Base-by-base conservation (phyloP, 495 filamentous ascomycete genomes). In the Margaritispora aquatica region DNA sequence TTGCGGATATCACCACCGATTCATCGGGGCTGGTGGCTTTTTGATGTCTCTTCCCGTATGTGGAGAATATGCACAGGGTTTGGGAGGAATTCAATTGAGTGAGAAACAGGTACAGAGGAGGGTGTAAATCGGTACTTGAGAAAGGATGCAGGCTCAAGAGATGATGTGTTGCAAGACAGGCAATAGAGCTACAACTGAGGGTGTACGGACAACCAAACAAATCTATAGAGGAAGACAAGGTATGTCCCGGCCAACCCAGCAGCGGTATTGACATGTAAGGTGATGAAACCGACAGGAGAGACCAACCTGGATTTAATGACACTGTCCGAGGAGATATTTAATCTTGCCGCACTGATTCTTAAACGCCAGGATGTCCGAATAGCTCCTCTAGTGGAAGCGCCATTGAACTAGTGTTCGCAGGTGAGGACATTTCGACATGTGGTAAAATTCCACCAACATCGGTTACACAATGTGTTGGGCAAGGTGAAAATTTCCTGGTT, bases 1-100 rank as follows among this genome's bases (percentile, higher is more conserved):
- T 22, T 48, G 24, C 54, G 54, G 23, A 23, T 57, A 57, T 57
- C 54, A 56, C 54, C 38, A 57, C 23, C 38, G 19, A 8, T 44
- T 44, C 38, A 44, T 2, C 38, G 38, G 29, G 38, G 8, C 17
- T 44, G 11, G 38, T 44, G 38, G 38, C 38, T 44, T 44, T 17
- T 3, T 44, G 7, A 9, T 44, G 38, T 44, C 38, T 44, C 38
- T 44, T 44, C 38, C 38, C 38, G 38, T 44, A 3, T 44, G 7
- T 44, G 38, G 7, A n/a, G 38, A 44, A 17, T 15, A 44, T 44
- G 19, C 19, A 17, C 38, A 44, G 10, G 19, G 38, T 7, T 3
- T 9, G 4, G 15, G 38, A 44, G 38, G 19, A n/a, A 44, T n/a
- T n/a, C 38, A 44, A n/a, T 17, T 17, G 15, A 44, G 38, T 44